Evolutionary conservation across 2,329 filamentous ascomycete species (phyloP), one percentile per base, ranked within the genome.

Genomic region (Ophiostoma himal-ulmi): DNA sequence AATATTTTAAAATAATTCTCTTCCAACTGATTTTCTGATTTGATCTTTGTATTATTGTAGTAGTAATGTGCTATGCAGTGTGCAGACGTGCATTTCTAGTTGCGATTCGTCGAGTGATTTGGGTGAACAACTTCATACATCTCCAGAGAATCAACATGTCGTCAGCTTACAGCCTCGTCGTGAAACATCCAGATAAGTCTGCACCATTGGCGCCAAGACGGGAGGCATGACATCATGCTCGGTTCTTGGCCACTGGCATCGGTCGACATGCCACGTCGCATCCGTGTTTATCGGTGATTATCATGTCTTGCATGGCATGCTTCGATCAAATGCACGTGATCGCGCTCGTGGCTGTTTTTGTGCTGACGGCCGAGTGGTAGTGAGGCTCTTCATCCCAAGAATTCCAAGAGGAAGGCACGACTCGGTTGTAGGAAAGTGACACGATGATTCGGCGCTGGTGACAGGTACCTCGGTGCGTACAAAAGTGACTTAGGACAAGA

Each of bases 121-220:
- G 3, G 30, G 30, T 30, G 4, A 30, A 3, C 30, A 30, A 30
- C 30, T 30, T 30, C 4, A 3, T 30, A 30, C 30, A 30, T 30
- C 30, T 30, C 30, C 30, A 30, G 30, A 30, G 30, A 57, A 22
- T 26, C n/a, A 13, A 17, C 52, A 57, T 22, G 52, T 57, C 52
- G 22, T 57, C 52, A 26, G 14, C 17, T 26, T 13, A 26, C 52
- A 57, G 52, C 52, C 52, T 57, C 52, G 39, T 17, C 39, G 52
- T 57, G n/a, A 26, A 57, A 22, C 8, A 11, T 48, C 17, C 3
- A 57, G 22, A 57, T 10, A 22, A 22, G n/a, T 26, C 52, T 60
- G 26, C 11, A 34, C 5, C 36, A 62, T 62, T 62, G 57, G 57
- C 26, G 57, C 57, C 57, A 62, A 62, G 57, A 62, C 57, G 57